Evolutionary conservation across 768 basidiomycete species (phyloP), one percentile per base, ranked within the genome.

Genomic region (Brasilioporus rufonigricans): DNA sequence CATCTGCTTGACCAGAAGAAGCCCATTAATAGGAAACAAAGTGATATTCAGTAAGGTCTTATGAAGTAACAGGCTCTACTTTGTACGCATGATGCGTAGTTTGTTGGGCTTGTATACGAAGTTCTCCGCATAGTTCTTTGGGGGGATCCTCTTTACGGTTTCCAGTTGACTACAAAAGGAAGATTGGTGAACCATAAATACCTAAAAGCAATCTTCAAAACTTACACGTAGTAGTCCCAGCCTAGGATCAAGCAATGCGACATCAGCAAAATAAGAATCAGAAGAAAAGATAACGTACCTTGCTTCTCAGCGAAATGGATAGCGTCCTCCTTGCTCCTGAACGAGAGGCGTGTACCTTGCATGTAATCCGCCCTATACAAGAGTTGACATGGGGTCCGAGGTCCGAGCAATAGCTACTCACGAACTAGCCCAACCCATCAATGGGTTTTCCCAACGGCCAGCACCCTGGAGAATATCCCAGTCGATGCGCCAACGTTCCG

Each of bases 341-440:
- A 98, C 36, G 83, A 80, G 58, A 96, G 51, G 5, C 87, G 84
- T 4, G 91, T 91, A 19, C 89, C 93, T 69, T 98, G 94, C 87
- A 96, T 89, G 72, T 97, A 98, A 72, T 98, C 94, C 53, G 93
- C 94, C 59, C 92, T 93, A 57, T 18, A 19, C 40, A 31, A 23
- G 32, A 2, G 27, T 62, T 18, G 32, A 56, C 43, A 41, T 24
- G 18, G 13, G 4, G 32, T 35, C 50, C 59, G 45, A 49, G 14
- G 27, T 32, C 33, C 31, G 6, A 24, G 41, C 39, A 38, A 49
- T 3, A 21, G 53, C n/a, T 13, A 80, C 90, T 73, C 69, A 95
- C 90, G 93, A 93, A 76, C 87, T 91, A 0, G 94, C 95, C 79
- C 83, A 99, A 41, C 96, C 96, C 92, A 98, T 99, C 61, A 99